These are phyloP conservation scores for Coemansia sp. DNA, from an alignment of 192 early-diverging fungal species.

Conservation along the genomic window DNA sequence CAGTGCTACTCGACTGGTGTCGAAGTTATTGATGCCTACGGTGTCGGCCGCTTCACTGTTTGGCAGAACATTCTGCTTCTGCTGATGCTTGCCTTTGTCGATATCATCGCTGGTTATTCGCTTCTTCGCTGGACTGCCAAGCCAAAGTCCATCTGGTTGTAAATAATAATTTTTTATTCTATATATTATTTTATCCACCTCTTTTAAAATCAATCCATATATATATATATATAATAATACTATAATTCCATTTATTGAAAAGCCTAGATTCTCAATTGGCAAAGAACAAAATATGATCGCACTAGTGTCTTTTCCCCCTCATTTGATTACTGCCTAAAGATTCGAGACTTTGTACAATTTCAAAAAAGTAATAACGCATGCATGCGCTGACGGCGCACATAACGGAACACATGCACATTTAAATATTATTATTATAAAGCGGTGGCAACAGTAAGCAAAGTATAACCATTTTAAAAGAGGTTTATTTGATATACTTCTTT, in stretches of 20 bases:
- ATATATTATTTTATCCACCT: background rate
- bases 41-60: slow-evolving; percentile 39
- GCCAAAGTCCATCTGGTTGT: slow-evolving; percentile 50
- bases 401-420: background rate
- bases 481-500: background rate
- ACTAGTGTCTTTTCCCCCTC: no score
- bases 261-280: no score
- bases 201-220: background rate
- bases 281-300: no score
- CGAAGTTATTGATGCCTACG: slow-evolving; percentile 36
- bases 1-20: slow-evolving; percentile 44
- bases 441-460: background rate
- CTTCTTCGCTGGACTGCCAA: slow-evolving; percentile 51
- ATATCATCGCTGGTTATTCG: slow-evolving; percentile 26
- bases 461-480: background rate
- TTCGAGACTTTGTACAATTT: background rate
- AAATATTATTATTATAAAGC: background rate
- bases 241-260: background rate
- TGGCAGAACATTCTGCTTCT: slow-evolving; percentile 47
- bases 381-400: background rate
- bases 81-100: slow-evolving; percentile 44
- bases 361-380: background rate
- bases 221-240: background rate
- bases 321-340: background rate
- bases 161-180: slow-evolving; percentile 14